Conservation (phyloP, 441 rosid genomes). For the Rhodomyrtus psidioides region DNA sequence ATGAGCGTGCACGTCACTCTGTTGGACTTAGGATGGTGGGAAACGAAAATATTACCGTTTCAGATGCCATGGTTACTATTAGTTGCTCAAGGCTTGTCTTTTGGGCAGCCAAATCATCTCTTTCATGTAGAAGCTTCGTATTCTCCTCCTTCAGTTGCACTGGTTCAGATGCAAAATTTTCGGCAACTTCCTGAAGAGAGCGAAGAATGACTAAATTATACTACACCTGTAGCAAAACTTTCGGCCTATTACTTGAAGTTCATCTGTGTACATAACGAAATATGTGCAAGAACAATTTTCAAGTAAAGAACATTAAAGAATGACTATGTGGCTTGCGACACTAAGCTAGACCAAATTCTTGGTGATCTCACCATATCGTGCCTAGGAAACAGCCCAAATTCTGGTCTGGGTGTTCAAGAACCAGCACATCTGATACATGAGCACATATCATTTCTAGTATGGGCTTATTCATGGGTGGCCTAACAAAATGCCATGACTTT, state of each 20-base stretch:
- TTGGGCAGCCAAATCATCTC: neutral
- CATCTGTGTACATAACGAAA: neutral
- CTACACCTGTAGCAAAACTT: neutral
- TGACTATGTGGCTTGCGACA: neutral
- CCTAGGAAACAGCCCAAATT: neutral
- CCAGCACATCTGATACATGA: neutral
- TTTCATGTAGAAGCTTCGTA: conserved; percentile 5
- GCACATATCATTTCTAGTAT: neutral
- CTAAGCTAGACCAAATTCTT: neutral
- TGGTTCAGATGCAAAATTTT: neutral
- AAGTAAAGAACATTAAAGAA: neutral
- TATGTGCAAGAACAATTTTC: neutral
- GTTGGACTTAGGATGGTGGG: neutral
- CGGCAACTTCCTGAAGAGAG: neutral
- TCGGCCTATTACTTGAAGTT: neutral
- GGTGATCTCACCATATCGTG: neutral
- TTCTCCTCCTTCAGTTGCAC: conserved; percentile 5
- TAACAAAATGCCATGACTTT: neutral
- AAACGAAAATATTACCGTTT: neutral
- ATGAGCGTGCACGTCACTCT: neutral
- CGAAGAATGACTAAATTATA: neutral
- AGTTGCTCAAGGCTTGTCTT: conserved; percentile 10
- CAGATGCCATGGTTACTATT: conserved; percentile 7
- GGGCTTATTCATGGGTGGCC: neutral
- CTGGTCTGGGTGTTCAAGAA: neutral